Evolutionary conservation across 2,329 filamentous ascomycete species (phyloP).

Genomic region (Fusarium subtropicale): DNA sequence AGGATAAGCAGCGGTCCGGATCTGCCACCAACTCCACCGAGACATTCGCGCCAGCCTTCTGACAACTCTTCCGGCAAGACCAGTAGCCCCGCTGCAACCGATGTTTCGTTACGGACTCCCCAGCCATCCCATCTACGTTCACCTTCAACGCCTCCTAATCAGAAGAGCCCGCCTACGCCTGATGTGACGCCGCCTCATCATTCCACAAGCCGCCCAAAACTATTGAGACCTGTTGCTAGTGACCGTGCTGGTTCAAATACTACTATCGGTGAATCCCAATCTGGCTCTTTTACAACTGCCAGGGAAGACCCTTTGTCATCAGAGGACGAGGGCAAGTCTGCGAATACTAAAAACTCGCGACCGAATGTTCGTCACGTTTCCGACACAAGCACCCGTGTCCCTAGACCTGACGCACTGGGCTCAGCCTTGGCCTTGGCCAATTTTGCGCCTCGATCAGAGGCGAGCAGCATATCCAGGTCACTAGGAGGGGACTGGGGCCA

Average conservation of each 20-base stretch:
- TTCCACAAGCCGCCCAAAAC: constrained; percentile 56
- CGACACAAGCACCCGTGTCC: constrained; percentile 35
- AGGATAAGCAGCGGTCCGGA: constrained; percentile 60
- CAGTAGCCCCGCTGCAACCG: constrained; percentile 56
- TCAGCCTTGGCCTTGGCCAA: constrained; percentile 59
- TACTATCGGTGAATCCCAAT: constrained; percentile 69
- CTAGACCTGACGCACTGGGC: constrained; percentile 53
- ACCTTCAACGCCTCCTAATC: constrained; percentile 72
- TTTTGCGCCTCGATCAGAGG: constrained; percentile 56
- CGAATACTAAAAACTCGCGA: constrained; percentile 58
- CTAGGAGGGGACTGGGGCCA: constrained; percentile 61
- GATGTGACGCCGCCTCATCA: constrained; percentile 79
- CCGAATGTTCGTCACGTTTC: constrained; percentile 57
- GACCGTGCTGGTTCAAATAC: constrained; percentile 65
- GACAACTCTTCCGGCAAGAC: constrained; percentile 59
- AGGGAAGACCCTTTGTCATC: constrained; percentile 72
- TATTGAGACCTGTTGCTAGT: constrained; percentile 59
- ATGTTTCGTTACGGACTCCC: constrained; percentile 54
- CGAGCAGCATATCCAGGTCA: constrained; percentile 56
- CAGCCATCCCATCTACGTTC: constrained; percentile 54
- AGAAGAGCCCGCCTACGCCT: constrained; percentile 77
- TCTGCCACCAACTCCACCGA: constrained; percentile 72
- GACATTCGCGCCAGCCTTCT: constrained; percentile 69
- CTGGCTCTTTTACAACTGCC: constrained; percentile 79
- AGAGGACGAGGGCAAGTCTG: constrained; percentile 65